Conservation (phyloP, 2,329 filamentous ascomycete genomes). For the Diplodia mutila region DNA sequence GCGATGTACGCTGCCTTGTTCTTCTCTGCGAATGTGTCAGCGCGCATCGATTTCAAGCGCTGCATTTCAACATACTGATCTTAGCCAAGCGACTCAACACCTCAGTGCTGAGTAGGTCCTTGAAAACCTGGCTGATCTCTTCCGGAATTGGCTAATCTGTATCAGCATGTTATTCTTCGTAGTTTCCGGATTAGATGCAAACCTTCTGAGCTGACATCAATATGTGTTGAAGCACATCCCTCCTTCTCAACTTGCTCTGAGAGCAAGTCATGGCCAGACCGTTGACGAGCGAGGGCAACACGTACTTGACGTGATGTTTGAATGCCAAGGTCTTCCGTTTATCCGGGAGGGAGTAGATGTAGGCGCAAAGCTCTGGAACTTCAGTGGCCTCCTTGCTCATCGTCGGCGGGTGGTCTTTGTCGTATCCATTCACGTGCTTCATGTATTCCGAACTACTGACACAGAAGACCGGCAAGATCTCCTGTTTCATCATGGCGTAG, state of each 20-base stretch:
- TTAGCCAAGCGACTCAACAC: not conserved
- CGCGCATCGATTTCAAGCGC: not conserved
- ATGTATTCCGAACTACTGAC: slow-evolving; percentile 32
- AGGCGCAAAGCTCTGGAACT: slow-evolving; percentile 28
- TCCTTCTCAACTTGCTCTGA: slow-evolving; percentile 27
- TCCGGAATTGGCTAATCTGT: not conserved
- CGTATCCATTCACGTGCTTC: slow-evolving; percentile 27
- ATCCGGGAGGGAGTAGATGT: slow-evolving; percentile 30
- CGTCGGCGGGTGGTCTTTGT: not conserved
- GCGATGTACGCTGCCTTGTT: not conserved
- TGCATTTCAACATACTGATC: not conserved
- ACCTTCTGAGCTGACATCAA: not conserved
- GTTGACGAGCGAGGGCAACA: slow-evolving; percentile 27
- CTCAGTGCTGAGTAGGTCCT: not conserved
- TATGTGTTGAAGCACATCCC: slow-evolving; percentile 26
- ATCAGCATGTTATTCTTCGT: not conserved
- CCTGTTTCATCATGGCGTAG: slow-evolving; percentile 28
- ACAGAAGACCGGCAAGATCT: slow-evolving; percentile 29
- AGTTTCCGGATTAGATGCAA: not conserved
- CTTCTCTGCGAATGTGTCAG: not conserved
- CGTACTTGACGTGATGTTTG: slow-evolving; percentile 23
- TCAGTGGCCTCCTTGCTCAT: slow-evolving; percentile 29
- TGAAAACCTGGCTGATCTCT: not conserved
- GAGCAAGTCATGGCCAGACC: slow-evolving; percentile 32
- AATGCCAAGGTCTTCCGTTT: slow-evolving; percentile 26